These are phyloP conservation scores for Scheffersomyces parashehatae DNA, from an alignment of 1,139 yeast genomes.

Conservation along the genomic window DNA sequence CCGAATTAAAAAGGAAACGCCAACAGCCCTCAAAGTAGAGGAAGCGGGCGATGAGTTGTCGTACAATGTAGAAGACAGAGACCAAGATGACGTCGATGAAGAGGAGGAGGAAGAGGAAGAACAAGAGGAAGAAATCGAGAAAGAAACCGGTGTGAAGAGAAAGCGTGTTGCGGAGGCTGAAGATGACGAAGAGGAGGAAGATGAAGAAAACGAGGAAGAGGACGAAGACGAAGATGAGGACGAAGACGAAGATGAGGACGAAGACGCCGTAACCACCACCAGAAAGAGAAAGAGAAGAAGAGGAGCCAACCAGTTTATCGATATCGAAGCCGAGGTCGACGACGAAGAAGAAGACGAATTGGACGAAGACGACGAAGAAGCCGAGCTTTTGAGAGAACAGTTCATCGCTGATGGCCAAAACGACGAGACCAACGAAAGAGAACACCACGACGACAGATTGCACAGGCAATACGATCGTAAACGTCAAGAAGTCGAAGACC, in stretches of 20 bases:
- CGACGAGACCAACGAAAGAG: constrained; percentile 49
- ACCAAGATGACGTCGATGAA: constrained; percentile 53
- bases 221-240: constrained; percentile 64
- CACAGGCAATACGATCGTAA: constrained; percentile 92
- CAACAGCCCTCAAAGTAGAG: neutral
- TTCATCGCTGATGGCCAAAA: constrained; percentile 74
- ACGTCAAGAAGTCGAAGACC: constrained; percentile 87
- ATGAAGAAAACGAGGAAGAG: constrained; percentile 38
- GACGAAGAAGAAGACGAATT: constrained; percentile 96
- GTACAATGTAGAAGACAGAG: constrained; percentile 26
- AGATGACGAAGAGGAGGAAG: constrained; percentile 9
- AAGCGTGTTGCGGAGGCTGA: neutral
- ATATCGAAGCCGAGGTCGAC: constrained; percentile 98
- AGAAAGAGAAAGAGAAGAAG: constrained; percentile 65
- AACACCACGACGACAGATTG: constrained; percentile 60
- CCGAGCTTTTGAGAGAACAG: constrained; percentile 82
- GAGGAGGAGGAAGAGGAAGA: constrained; percentile 14
- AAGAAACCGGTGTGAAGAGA: neutral
- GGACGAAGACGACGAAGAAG: constrained; percentile 85
- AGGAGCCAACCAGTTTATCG: constrained; percentile 87
- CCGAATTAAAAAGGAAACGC: no score
- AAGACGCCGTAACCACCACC: constrained; percentile 41
- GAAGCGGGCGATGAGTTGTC: constrained; percentile 1
- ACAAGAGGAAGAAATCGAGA: neutral
- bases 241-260: constrained; percentile 56